Percentiles rank a stretch among this genome's conserved stretches.
Evolutionary conservation across 306 rosid species (phyloP).

Genomic region (Malus orientalis): DNA sequence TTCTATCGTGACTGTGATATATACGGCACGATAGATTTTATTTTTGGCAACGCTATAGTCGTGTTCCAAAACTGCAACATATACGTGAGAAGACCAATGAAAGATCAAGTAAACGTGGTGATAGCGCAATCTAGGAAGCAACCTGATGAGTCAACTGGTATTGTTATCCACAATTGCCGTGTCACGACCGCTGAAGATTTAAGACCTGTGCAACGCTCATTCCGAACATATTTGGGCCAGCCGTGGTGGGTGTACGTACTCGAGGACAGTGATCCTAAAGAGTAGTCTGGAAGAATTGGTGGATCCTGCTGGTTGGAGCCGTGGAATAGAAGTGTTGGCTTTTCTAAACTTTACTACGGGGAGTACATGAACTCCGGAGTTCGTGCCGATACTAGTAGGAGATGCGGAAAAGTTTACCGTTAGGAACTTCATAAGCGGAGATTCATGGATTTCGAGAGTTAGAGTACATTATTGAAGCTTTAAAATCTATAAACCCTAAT

Average conservation of each 20-base stretch:
- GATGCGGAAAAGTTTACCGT: conserved; percentile 53
- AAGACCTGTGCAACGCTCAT: conserved; percentile 7
- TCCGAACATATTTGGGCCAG: no score
- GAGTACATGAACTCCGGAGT: conserved; percentile 55
- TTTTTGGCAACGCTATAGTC: conserved; percentile 49
- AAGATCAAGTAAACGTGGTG: conserved; percentile 40
- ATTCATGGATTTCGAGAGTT: conserved; percentile 20
- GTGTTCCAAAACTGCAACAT: conserved; percentile 68
- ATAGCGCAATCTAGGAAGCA: conserved; percentile 61
- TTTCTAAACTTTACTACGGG: conserved; percentile 41
- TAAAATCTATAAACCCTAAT: no score
- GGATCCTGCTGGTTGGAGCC: no score
- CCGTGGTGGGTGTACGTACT: no score
- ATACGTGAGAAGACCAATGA: conserved; percentile 39
- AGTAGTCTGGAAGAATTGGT: no score
- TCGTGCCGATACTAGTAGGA: conserved; percentile 41
- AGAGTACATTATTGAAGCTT: no score
- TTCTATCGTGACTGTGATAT: conserved; percentile 53
- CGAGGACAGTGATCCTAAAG: no score
- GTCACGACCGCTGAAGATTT: conserved; percentile 37
- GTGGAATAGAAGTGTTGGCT: no score
- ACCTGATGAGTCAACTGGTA: conserved; percentile 64
- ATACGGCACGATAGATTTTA: conserved; percentile 65
- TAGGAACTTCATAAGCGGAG: conserved; percentile 44
- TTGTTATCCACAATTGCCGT: conserved; percentile 39